Percentiles rank a stretch among this genome's conserved stretches.
Conservation (phyloP, 2,329 filamentous ascomycete genomes). For the Colletotrichum theobromicola region DNA sequence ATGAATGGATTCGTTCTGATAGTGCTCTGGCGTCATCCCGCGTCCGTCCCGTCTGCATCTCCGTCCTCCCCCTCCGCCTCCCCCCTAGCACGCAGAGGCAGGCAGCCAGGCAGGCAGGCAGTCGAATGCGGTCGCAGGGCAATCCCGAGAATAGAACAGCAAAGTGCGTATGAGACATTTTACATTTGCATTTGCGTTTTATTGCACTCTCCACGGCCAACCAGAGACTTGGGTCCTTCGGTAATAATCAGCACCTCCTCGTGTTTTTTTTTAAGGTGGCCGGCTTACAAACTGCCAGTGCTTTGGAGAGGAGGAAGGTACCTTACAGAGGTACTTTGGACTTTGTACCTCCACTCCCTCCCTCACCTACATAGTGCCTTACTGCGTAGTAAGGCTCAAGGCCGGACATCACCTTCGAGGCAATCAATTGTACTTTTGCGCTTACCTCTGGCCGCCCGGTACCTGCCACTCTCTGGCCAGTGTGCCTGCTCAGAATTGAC, state of each 20-base stretch:
- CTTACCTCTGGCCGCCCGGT: not conserved
- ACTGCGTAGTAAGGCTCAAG: no score
- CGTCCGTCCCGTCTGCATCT: not conserved
- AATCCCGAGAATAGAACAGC: not conserved
- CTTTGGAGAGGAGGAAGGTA: no score
- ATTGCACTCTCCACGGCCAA: not conserved
- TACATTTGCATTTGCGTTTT: not conserved
- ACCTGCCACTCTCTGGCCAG: not conserved
- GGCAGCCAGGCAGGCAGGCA: not conserved
- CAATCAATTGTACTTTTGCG: not conserved
- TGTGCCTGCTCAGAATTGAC: not conserved
- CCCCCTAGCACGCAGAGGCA: not conserved
- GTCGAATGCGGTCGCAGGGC: not conserved
- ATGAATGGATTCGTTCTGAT: not conserved
- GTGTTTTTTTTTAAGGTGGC: not conserved
- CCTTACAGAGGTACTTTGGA: not conserved
- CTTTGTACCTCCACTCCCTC: not conserved
- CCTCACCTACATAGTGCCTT: no score
- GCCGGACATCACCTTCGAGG: not conserved
- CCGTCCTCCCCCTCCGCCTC: not conserved
- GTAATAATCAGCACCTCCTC: not conserved
- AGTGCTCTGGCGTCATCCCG: slow-evolving; percentile 10
- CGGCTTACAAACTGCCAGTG: not conserved
- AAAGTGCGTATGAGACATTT: not conserved
- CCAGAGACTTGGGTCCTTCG: slow-evolving; percentile 3